Evolutionary conservation across 2,329 filamentous ascomycete species (phyloP), one percentile per base, ranked within the genome.

Genomic region (Ceratocystis harringtonii): DNA sequence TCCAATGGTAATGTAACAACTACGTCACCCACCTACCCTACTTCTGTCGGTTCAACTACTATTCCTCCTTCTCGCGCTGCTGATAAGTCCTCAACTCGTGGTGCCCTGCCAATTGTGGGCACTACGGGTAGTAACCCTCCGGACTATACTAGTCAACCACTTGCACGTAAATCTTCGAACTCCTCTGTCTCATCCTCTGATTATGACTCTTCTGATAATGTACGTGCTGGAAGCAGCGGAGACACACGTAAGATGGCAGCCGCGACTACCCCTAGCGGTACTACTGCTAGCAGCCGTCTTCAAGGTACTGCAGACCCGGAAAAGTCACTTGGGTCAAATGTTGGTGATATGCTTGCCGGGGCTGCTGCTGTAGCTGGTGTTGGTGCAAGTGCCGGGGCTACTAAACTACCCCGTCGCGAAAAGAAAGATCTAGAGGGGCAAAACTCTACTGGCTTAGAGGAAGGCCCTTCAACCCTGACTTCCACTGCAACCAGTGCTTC

Each of bases 341-440:
- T 64, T 43, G 62, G 62, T 28, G 57, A 67, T 10, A 62, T 63
- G 62, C 45, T 67, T 64, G 55, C 62, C 30, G 60, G 63, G 8
- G 61, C 63, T 22, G 63, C 66, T 44, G 50, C 50, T 4, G 52
- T 50, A 43, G 41, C 58, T 6, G 63, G 66, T 30, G 32, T 62
- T 57, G 62, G 65, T 36, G 41, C 60, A 5, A 45, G 66, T 30
- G 32, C 60, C 36, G 62, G 41, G 0, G 25, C 58, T 30, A 15
- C 50, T 12, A 32, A 28, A 2, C n/a, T 65, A 17, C 30, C 63
- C 25, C 66, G 60, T 44, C 65, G 65, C 36, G 66, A 65, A n/a
- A 86, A 84, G 71, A 90, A 89, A 73, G 91, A 36, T 36, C 10
- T 12, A 36, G 8, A 36, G 8, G 32, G 32, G 32, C 32, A 36